Base-by-base conservation (phyloP, 345 rosid genomes). In the Linum lewisii region DNA sequence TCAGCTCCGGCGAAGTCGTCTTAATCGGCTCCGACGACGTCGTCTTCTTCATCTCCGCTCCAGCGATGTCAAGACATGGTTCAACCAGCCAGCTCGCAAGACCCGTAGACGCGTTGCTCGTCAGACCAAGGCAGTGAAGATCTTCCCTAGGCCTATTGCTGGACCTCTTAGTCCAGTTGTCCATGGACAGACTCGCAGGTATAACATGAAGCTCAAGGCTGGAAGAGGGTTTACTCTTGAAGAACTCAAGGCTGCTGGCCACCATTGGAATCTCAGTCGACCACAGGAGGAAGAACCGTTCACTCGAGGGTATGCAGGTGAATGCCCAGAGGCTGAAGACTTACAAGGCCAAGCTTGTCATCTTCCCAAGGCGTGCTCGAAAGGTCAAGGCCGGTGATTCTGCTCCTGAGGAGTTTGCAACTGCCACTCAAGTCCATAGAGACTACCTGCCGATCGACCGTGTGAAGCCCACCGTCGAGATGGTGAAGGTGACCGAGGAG, bases 371-470 rank as follows among this genome's bases (percentile, higher is more conserved):
- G n/a, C n/a, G n/a, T n/a, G n/a, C n/a, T n/a, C n/a, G n/a, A n/a
- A n/a, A n/a, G n/a, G n/a, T n/a, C n/a, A n/a, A n/a, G n/a, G 88
- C 90, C 72, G 93, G 95, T 72, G 97, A 90, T 75, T 83, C 95
- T 66, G 66, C 90, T 26, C 77, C 87, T 6, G 94, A 87, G 73
- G 94, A 85, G 62, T 67, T 87, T 53, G 87, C 85, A 18, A 74
- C 81, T n/a, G 84, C 89, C 3, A 83, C 94, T 54, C 97, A 90
- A 74, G 82, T 90, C 8, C 83, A 82, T 58, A 88, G 87, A 2
- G 63, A 62, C 2, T 81, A 50, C 81, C 64, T 90, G 90, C 86
- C 95, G 36, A 85, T 87, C 63, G 68, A 7, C 1, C 73, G 69
- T 4, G 91, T 80, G 74, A 78, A 83, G 80, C 77, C 84, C 0